phyloP scores from a whole-genome alignment of 176 grass and related monocot species.

The maize (Zea mays) region Zm-B73-REFERENCE-NAM-5.0 NC_050097.1:79886501-79887000 shows the following conservation, averaged over 20 bases:
- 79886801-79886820: background rate
- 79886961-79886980: slow-evolving; percentile 41
- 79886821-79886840: slow-evolving; percentile 40
- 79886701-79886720: background rate
- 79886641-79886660: background rate
- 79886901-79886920: background rate
- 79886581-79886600: no score
- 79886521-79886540: no score
- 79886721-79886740: background rate
- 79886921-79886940: background rate
- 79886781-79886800: slow-evolving; percentile 31
- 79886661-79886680: background rate
- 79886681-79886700: background rate
- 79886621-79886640: background rate
- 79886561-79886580: no score
- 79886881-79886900: background rate
- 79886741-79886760: background rate
- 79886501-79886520: no score
- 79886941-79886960: slow-evolving; percentile 22
- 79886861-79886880: slow-evolving; percentile 54
- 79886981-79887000: slow-evolving; percentile 60
- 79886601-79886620: no score
- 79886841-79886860: slow-evolving; percentile 71
- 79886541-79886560: no score
- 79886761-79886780: slow-evolving; percentile 35